Evolutionary conservation across 257 asterid genomes (phyloP).

Genomic region (Euphrasia confusa): DNA sequence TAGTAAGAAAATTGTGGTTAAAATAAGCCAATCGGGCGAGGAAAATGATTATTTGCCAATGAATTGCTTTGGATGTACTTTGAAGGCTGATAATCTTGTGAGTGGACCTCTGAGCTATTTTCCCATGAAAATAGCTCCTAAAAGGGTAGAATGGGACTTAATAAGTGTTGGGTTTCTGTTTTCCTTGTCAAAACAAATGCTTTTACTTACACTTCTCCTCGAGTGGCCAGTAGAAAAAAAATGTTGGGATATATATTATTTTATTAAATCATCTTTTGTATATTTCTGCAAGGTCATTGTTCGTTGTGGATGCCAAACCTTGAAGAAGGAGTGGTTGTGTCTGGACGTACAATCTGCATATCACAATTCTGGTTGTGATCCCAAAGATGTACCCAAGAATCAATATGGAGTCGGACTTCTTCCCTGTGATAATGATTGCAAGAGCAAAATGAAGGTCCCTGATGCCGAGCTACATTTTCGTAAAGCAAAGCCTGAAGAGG

Average conservation of each 20-base stretch:
- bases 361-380: slow-evolving; percentile 43
- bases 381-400: slow-evolving; percentile 60
- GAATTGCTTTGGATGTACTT: too few species aligned
- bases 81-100: too few species aligned
- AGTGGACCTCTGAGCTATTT: too few species aligned
- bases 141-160: background rate
- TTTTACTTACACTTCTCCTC: background rate
- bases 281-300: slow-evolving; percentile 53
- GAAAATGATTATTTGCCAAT: too few species aligned
- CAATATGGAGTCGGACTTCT: slow-evolving; percentile 73
- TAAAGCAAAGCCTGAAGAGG: slow-evolving; percentile 59
- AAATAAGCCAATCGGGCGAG: too few species aligned
- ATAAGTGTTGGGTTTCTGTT: too few species aligned
- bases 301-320: slow-evolving; percentile 77
- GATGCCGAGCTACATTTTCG: slow-evolving; percentile 68
- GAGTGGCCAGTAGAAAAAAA: background rate
- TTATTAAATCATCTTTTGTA: background rate
- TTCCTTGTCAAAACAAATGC: background rate
- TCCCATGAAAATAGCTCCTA: background rate
- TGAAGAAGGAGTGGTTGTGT: slow-evolving; percentile 82
- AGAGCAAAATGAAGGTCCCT: slow-evolving; percentile 52
- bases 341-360: slow-evolving; percentile 73
- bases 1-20: too few species aligned
- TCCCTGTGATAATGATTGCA: slow-evolving; percentile 66
- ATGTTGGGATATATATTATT: slow-evolving; percentile 7